phyloP scores from a whole-genome alignment of 441 rosid species.

The Croton laevigatus region DNA sequence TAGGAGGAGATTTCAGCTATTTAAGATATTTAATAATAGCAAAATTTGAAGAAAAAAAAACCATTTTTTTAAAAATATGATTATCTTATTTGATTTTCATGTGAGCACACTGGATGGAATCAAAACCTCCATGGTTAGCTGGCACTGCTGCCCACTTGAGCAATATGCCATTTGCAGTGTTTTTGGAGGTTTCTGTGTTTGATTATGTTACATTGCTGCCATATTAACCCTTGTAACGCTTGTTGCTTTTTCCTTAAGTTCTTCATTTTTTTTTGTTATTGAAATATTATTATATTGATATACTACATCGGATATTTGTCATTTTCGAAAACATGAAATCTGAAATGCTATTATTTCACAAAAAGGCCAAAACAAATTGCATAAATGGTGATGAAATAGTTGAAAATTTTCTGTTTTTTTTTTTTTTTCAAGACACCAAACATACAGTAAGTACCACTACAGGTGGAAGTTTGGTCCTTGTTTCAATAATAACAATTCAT shows the following conservation, averaged over 20 bases:
- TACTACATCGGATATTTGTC: not conserved
- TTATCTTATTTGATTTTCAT: not conserved
- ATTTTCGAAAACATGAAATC: not conserved
- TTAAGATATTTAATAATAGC: not conserved
- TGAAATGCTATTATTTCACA: not conserved
- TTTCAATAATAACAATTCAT: no score
- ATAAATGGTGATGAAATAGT: not conserved
- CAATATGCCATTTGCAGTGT: not conserved
- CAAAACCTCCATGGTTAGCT: slow-evolving; percentile 9
- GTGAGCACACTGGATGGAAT: slow-evolving; percentile 15
- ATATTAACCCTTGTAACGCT: no score
- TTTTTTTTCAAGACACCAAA: not conserved
- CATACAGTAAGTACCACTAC: no score
- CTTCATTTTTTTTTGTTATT: not conserved
- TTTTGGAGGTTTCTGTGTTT: slow-evolving; percentile 11
- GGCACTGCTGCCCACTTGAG: not conserved
- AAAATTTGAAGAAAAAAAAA: no score
- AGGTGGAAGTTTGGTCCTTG: not conserved
- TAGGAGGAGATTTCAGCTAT: slow-evolving; percentile 11
- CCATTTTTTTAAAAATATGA: no score
- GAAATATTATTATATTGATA: no score
- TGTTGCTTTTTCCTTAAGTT: not conserved
- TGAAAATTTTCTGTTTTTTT: not conserved
- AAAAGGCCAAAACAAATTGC: not conserved
- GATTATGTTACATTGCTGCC: not conserved